Base-by-base conservation (phyloP, 345 rosid species). In the Punica granatum region DNA sequence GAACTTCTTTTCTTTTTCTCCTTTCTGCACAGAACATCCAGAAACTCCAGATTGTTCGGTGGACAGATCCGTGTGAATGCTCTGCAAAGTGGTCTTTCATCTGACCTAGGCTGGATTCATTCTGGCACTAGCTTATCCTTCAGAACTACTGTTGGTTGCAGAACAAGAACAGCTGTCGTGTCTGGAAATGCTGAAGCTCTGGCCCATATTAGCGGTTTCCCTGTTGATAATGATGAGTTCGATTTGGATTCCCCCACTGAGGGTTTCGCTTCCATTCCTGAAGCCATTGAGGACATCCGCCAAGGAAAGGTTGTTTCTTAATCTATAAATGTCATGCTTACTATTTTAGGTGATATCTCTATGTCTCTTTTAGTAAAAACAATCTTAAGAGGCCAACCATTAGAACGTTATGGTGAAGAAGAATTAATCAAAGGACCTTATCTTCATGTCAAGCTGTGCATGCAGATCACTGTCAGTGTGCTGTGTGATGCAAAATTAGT, bases 251-350 rank as follows among this genome's bases (percentile, higher is more conserved):
- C 49, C 26, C 95, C 96, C 37, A 85, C 96, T 0, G 79, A 71
- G 56, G 93, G 97, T 28, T 87, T 92, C 78, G 78, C 90, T 75
- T 90, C 96, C 41, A 83, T 92, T 63, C 82, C 86, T 7, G 90
- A 90, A 72, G 98, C 97, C 30, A 83, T 92, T 70, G 92, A 92
- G 78, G 97, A 92, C 70, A 83, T 92, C 34, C 92, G 96, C 60
- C 96, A 75, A 61, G 98, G 98, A 49, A 92, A 90, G 96, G 98
- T 92, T 70, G 76, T 73, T 69, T 28, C 67, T 59, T 63, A 15
- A 28, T 35, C 16, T 26, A 23, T 65, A 21, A 16, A 9, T 74
- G 65, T 19, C 42, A 46, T 23, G 36, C 18, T 56, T 11, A 51
- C 58, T 51, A 6, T 23, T 23, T 25, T 25, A n/a, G 30, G 30